These are phyloP conservation scores for Pseudotulostoma volvatum DNA, from an alignment of 495 filamentous ascomycete genomes.

Conservation along the genomic window DNA sequence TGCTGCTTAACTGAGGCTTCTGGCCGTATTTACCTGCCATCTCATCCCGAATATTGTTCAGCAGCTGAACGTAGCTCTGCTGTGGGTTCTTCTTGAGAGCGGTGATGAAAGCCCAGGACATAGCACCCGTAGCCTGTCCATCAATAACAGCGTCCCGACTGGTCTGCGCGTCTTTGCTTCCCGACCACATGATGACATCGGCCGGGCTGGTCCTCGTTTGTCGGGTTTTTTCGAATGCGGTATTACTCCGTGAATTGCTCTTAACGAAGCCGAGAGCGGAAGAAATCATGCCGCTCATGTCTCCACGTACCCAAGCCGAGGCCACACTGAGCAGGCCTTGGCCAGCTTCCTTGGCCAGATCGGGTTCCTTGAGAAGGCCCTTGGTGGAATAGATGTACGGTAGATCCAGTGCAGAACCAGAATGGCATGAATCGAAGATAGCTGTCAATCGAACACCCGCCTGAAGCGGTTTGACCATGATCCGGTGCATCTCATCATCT, in stretches of 20 bases:
- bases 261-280: slow-evolving; percentile 81
- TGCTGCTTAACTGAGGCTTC: slow-evolving; percentile 94
- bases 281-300: slow-evolving; percentile 62
- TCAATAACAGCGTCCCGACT: slow-evolving; percentile 46
- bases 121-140: slow-evolving; percentile 84
- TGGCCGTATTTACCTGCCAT: slow-evolving; percentile 81
- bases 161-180: slow-evolving; percentile 92
- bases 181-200: slow-evolving; percentile 95
- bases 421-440: slow-evolving; percentile 98
- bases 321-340: slow-evolving; percentile 79
- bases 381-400: slow-evolving; percentile 95
- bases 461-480: slow-evolving; percentile 75
- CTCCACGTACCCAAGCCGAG: slow-evolving; percentile 71
- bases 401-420: slow-evolving; percentile 86
- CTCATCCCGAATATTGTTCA: slow-evolving; percentile 89
- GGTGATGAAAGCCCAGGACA: slow-evolving; percentile 94
- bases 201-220: slow-evolving; percentile 86
- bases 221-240: slow-evolving; percentile 57
- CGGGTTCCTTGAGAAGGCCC: slow-evolving; percentile 93
- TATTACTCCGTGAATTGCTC: slow-evolving; percentile 69
- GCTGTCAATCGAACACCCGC: slow-evolving; percentile 84
- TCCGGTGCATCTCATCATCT: slow-evolving; percentile 96
- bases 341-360: slow-evolving; percentile 92
- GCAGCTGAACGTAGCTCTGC: slow-evolving; percentile 86
- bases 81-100: slow-evolving; percentile 86